A percentile compares a stretch with the other conserved stretches of the same genome.
Evolutionary conservation across 1,139 yeast species (phyloP).

Genomic region (Komagataea norvegica): DNA sequence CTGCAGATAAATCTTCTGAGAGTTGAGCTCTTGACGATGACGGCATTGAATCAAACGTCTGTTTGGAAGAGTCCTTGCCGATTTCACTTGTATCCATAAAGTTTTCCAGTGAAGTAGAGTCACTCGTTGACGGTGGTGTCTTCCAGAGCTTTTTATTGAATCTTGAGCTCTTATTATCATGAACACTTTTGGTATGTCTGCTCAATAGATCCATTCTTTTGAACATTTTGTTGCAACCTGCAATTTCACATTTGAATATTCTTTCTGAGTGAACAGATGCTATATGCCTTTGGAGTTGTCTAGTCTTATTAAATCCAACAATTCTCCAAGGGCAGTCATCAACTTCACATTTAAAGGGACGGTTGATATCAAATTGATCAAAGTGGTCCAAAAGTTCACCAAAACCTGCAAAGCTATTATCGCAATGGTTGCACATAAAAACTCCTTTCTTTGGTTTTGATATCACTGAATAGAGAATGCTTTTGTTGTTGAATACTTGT

Average conservation of each 20-base stretch:
- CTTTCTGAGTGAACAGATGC: slow-evolving; percentile 30
- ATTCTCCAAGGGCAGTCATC: slow-evolving; percentile 47
- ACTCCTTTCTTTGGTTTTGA: slow-evolving; percentile 35
- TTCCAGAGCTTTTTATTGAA: slow-evolving; percentile 32
- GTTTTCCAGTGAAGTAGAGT: slow-evolving; percentile 7
- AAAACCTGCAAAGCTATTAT: slow-evolving; percentile 31
- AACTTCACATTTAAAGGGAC: slow-evolving; percentile 40
- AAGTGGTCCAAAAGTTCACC: slow-evolving; percentile 35
- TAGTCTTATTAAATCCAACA: slow-evolving; percentile 43
- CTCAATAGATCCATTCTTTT: slow-evolving; percentile 59
- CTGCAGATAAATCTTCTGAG: too few species aligned
- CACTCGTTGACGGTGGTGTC: slow-evolving; percentile 6
- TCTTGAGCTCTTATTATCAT: slow-evolving; percentile 40
- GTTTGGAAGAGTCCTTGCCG: too few species aligned
- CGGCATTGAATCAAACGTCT: too few species aligned
- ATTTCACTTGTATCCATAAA: too few species aligned
- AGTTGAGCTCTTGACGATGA: too few species aligned
- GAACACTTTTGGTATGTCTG: slow-evolving; percentile 51
- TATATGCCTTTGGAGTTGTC: slow-evolving; percentile 27
- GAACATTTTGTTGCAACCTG: slow-evolving; percentile 64
- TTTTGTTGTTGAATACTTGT: slow-evolving; percentile 22
- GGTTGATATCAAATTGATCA: slow-evolving; percentile 31
- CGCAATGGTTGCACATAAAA: slow-evolving; percentile 41
- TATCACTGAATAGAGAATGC: slow-evolving; percentile 18
- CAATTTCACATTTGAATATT: slow-evolving; percentile 53